These are phyloP conservation scores for Akanthomyces lecanii DNA, from an alignment of 2,329 filamentous ascomycete species.

Conservation along the genomic window DNA sequence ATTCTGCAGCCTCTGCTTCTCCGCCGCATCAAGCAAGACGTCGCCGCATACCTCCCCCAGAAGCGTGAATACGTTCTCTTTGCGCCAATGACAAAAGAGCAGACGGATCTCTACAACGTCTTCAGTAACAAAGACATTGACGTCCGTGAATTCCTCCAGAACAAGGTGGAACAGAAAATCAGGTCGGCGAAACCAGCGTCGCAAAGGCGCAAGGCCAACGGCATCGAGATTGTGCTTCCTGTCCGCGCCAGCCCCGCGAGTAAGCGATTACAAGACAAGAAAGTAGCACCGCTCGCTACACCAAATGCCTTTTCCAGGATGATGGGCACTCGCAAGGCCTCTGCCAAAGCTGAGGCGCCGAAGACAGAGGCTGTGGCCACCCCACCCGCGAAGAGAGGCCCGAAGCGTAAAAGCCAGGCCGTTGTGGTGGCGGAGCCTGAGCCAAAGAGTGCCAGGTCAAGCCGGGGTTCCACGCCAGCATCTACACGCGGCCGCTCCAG, in stretches of 20 bases:
- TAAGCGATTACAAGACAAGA: slow-evolving; percentile 24
- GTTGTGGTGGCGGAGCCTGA: slow-evolving; percentile 32
- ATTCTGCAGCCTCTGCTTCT: slow-evolving; percentile 89
- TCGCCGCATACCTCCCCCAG: slow-evolving; percentile 85
- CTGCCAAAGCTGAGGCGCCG: slow-evolving; percentile 24
- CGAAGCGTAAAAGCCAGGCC: slow-evolving; percentile 31
- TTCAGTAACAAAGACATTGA: slow-evolving; percentile 55
- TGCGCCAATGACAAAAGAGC: slow-evolving; percentile 84
- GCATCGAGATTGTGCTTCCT: slow-evolving; percentile 27
- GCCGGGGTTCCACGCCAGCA: slow-evolving; percentile 68
- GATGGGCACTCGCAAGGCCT: slow-evolving; percentile 39
- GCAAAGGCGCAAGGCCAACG: slow-evolving; percentile 16
- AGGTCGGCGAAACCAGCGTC: slow-evolving; percentile 27
- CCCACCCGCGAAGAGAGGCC: slow-evolving; percentile 21
- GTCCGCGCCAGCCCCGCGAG: slow-evolving; percentile 35
- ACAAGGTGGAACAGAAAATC: slow-evolving; percentile 67
- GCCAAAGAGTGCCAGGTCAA: slow-evolving; percentile 71
- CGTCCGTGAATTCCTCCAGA: slow-evolving; percentile 73
- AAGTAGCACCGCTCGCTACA: slow-evolving; percentile 18
- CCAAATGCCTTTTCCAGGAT: slow-evolving; percentile 46
- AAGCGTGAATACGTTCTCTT: slow-evolving; percentile 96
- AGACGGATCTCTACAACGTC: slow-evolving; percentile 80
- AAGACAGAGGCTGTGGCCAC: slow-evolving; percentile 18
- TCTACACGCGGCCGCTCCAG: slow-evolving; percentile 49
- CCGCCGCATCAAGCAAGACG: slow-evolving; percentile 85